Percentiles rank a stretch among this genome's conserved stretches.
Conservation (phyloP, 129 eudicot genomes). For the Daucus carota region DH1_v3.0 NC_030383.2:51963501-51964000, state of each 20-base stretch:
- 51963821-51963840: neutral
- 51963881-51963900: too few relatives aligned
- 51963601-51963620: neutral
- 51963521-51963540: too few relatives aligned
- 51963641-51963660: slow-evolving; percentile 12
- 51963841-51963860: neutral
- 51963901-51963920: neutral
- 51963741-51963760: neutral
- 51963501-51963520: too few relatives aligned
- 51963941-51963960: too few relatives aligned
- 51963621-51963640: neutral
- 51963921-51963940: too few relatives aligned
- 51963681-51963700: neutral
- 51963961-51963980: too few relatives aligned
- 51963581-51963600: too few relatives aligned
- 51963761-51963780: slow-evolving; percentile 4
- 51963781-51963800: slow-evolving; percentile 13
- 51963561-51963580: too few relatives aligned
- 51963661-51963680: slow-evolving; percentile 3
- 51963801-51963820: slow-evolving; percentile 17
- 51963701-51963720: too few relatives aligned
- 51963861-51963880: neutral
- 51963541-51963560: too few relatives aligned
- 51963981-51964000: too few relatives aligned
- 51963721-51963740: neutral